phyloP scores from a whole-genome alignment of 371 early-diverging fungal species.

The Lichtheimia ramosa region DNA sequence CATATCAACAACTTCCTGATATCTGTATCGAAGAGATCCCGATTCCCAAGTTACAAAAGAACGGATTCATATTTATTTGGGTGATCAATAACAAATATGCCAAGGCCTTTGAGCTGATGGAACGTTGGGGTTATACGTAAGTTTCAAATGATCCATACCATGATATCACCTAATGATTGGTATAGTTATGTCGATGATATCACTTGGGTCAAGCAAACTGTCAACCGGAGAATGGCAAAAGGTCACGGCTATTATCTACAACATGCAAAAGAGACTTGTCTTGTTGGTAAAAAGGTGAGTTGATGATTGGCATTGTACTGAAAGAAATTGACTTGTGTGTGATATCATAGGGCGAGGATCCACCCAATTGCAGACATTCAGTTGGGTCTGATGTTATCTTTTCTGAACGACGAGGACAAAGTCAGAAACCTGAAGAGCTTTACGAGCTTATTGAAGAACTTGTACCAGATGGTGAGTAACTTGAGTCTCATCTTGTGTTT shows the following conservation, averaged over 20 bases:
- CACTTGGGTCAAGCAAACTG: conserved; percentile 95
- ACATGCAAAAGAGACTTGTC: conserved; percentile 95
- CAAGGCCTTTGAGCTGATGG: conserved; percentile 90
- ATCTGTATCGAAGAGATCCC: conserved; percentile 89
- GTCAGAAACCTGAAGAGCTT: conserved; percentile 93
- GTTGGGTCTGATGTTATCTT: conserved; percentile 91
- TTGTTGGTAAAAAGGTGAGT: conserved; percentile 82
- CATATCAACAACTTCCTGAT: conserved; percentile 93
- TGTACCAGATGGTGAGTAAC: conserved; percentile 75
- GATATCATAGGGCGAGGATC: conserved; percentile 62
- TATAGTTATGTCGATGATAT: conserved; percentile 87
- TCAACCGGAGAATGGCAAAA: conserved; percentile 93
- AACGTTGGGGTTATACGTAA: conserved; percentile 90
- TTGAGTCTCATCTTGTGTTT: not conserved
- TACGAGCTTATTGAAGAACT: conserved; percentile 91
- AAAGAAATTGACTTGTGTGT: not conserved
- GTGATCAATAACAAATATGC: conserved; percentile 95
- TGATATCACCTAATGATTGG: not conserved
- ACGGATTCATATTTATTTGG: conserved; percentile 95
- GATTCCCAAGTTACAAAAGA: conserved; percentile 77
- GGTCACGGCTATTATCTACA: conserved; percentile 95
- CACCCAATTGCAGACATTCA: conserved; percentile 72
- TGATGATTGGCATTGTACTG: not conserved
- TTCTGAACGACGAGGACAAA: conserved; percentile 90
- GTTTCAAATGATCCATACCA: conserved; percentile 1